Conservation (phyloP, 1,284 basidiomycete genomes). For the Apiotrichum veenhuisii region DNA sequence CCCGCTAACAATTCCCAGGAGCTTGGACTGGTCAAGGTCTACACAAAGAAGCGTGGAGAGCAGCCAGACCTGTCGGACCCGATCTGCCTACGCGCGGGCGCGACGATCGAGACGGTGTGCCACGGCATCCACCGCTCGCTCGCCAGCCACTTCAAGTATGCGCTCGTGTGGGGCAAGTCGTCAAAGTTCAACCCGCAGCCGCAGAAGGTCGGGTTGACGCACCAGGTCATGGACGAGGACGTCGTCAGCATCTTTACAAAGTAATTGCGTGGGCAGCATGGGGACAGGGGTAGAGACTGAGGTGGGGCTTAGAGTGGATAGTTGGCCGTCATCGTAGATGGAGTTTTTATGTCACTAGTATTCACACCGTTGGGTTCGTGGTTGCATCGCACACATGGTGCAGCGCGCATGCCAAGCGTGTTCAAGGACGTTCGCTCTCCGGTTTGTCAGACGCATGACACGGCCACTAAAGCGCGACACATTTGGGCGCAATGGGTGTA, state of each 20-base stretch:
- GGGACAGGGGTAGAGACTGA: no score
- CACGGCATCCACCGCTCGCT: conserved; percentile 86
- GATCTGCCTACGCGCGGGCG: conserved; percentile 85
- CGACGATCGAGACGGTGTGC: conserved; percentile 91
- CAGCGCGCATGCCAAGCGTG: no score
- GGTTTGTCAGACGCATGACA: no score
- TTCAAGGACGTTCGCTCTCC: no score
- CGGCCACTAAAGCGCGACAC: no score
- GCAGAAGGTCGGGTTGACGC: conserved; percentile 83
- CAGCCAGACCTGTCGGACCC: conserved; percentile 89
- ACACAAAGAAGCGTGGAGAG: conserved; percentile 93
- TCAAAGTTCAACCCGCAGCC: conserved; percentile 88
- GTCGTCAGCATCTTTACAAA: conserved; percentile 57
- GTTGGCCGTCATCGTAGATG: no score
- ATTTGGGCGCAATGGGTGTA: no score
- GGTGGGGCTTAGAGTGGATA: no score
- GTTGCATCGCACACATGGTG: no score
- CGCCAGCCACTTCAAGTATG: conserved; percentile 79
- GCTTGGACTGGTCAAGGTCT: conserved; percentile 80
- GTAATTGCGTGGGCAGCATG: conserved; percentile 16
- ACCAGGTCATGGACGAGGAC: conserved; percentile 88
- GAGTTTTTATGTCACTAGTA: no score
- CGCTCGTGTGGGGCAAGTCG: conserved; percentile 88
- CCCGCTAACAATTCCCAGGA: conserved; percentile 45
- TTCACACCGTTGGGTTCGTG: no score